Evolutionary conservation across 305 asterid species (phyloP).

Genomic region (Fraxinus velutina): DNA sequence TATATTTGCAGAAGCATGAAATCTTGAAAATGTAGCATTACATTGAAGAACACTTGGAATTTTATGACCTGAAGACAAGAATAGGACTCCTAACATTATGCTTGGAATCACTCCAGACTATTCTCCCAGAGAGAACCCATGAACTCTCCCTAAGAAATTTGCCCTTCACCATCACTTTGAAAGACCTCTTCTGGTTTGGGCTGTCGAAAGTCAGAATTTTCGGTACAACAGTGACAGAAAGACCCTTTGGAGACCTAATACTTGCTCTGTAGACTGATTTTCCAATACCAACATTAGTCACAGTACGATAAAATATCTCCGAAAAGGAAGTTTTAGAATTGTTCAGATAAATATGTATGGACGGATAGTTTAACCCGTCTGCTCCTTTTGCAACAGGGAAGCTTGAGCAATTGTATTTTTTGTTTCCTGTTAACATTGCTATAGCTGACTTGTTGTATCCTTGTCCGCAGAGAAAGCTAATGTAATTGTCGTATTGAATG

Average conservation of each 20-base stretch:
- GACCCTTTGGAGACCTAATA: slow-evolving; percentile 37
- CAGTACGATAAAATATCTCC: slow-evolving; percentile 51
- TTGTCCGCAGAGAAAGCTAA: slow-evolving; percentile 61
- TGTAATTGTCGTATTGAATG: slow-evolving; percentile 38
- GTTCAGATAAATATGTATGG: slow-evolving; percentile 49
- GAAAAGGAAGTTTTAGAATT: slow-evolving; percentile 29
- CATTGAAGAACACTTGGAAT: neutral
- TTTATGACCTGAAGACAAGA: slow-evolving; percentile 38
- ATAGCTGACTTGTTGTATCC: slow-evolving; percentile 48
- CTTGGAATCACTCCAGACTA: slow-evolving; percentile 50
- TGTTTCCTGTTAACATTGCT: slow-evolving; percentile 44
- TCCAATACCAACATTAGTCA: slow-evolving; percentile 51
- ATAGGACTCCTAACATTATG: slow-evolving; percentile 64
- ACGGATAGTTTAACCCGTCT: slow-evolving; percentile 80
- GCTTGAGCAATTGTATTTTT: slow-evolving; percentile 44
- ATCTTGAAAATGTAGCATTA: neutral
- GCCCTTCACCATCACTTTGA: slow-evolving; percentile 51
- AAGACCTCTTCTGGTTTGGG: slow-evolving; percentile 41
- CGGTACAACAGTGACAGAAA: slow-evolving; percentile 50
- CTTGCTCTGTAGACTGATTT: slow-evolving; percentile 42
- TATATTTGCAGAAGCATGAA: neutral
- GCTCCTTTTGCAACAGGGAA: slow-evolving; percentile 39
- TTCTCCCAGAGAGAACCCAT: slow-evolving; percentile 48
- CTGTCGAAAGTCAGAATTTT: slow-evolving; percentile 31
- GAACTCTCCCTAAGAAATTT: slow-evolving; percentile 11